These are phyloP conservation scores for Mycocentrospora acerina DNA, from an alignment of 2,329 filamentous ascomycete genomes.

Conservation along the genomic window DNA sequence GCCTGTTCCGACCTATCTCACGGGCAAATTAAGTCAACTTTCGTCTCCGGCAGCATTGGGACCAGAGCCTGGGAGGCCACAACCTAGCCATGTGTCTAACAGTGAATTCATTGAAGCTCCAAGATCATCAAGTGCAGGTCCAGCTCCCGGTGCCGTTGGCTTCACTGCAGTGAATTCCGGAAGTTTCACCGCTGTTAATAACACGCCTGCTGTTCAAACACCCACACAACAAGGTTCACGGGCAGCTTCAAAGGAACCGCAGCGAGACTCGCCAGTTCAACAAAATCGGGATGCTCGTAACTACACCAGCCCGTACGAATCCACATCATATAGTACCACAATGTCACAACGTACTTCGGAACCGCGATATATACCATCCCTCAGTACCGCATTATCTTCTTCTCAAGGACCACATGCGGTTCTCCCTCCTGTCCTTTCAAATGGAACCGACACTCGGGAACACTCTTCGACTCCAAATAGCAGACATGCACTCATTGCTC, in stretches of 20 bases:
- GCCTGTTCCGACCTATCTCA: slow-evolving; percentile 23
- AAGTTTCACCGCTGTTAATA: slow-evolving; percentile 30
- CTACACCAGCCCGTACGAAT: slow-evolving; percentile 36
- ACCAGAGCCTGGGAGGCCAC: slow-evolving; percentile 22
- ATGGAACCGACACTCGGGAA: slow-evolving; percentile 19
- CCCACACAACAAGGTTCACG: slow-evolving; percentile 12
- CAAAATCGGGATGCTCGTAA: slow-evolving; percentile 17
- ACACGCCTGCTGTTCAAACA: slow-evolving; percentile 14
- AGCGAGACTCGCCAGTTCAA: slow-evolving; percentile 9
- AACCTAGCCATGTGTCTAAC: slow-evolving; percentile 31
- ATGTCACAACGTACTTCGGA: slow-evolving; percentile 13
- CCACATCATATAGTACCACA: slow-evolving; percentile 17
- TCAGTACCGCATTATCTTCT: slow-evolving; percentile 7
- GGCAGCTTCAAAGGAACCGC: slow-evolving; percentile 17
- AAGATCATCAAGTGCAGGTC: slow-evolving; percentile 12
- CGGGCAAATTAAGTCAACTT: slow-evolving; percentile 19
- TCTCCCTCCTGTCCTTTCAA: slow-evolving; percentile 14
- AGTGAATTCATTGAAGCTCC: slow-evolving; percentile 32
- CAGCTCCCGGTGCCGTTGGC: slow-evolving; percentile 13
- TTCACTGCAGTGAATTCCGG: slow-evolving; percentile 25
- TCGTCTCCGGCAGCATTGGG: slow-evolving; percentile 18
- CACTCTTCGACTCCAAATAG: slow-evolving; percentile 20
- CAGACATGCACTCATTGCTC: slow-evolving; percentile 20
- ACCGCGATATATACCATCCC: slow-evolving; percentile 15
- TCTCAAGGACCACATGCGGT: slow-evolving; percentile 14